phyloP scores from a whole-genome alignment of 192 early-diverging fungal species.

The Umbelopsis ramanniana region DNA sequence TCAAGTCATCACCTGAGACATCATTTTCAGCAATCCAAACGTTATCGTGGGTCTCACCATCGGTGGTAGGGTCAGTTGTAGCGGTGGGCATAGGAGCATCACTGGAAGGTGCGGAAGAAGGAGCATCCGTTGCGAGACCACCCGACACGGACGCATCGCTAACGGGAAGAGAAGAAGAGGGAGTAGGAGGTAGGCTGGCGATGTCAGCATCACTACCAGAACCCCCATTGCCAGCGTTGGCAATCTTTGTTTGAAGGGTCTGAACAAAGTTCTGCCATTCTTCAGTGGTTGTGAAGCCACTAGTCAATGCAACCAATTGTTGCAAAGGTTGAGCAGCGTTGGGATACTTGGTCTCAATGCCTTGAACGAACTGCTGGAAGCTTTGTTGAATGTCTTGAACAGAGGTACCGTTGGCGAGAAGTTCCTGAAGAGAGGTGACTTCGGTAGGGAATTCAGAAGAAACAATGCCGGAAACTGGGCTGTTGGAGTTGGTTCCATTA shows the following conservation, averaged over 20 bases:
- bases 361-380: background rate
- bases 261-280: constrained; percentile 22
- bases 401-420: constrained; percentile 2
- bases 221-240: background rate
- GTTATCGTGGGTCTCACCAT: background rate
- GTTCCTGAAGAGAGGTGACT: background rate
- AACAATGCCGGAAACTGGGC: background rate
- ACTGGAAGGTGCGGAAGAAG: background rate
- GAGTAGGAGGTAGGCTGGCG: background rate
- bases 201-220: background rate
- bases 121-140: background rate
- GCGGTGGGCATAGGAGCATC: background rate
- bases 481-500: no score
- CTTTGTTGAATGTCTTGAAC: constrained; percentile 9
- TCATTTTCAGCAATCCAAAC: constrained; percentile 3
- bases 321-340: background rate
- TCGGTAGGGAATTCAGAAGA: background rate
- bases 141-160: no score
- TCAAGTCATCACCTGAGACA: background rate
- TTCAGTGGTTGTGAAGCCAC: constrained; percentile 17
- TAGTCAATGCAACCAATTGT: background rate
- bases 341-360: background rate
- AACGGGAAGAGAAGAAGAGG: no score
- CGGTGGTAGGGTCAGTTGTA: background rate
- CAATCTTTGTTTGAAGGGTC: background rate